Base-by-base conservation (phyloP, 2,329 filamentous ascomycete species). In the Cladophialophora carrionii region DNA sequence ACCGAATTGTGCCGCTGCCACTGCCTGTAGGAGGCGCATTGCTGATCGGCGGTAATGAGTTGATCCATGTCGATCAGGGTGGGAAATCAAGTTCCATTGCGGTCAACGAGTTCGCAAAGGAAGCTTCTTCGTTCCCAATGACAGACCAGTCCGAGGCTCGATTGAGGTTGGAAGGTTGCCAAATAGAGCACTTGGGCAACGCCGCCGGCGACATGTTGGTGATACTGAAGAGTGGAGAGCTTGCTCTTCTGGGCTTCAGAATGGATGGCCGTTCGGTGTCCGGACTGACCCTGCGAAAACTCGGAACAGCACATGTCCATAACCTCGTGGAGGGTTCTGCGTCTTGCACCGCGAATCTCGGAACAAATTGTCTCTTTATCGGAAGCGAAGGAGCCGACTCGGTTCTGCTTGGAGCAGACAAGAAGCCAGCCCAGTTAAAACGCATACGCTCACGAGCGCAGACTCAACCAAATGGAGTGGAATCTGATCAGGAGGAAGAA, bases 11-110 rank as follows among this genome's bases (percentile, higher is more conserved):
- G 53, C 88, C 95, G 7, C 80, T 99, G 2, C 91, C 93, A 4
- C 84, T 90, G 5, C 94, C 94, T 0, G 88, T 98, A 48, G 95
- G 95, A 26, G 95, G 95, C 51, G 91, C 92, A 43, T 81, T 99
- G 17, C 83, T 99, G 17, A 80, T 98, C 22, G 96, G 95, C 31
- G 84, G 85, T 55, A 98, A 99, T 74, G 92, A 97, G 74, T 78
- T 99, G 67, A 90, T 99, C 66, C 95, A 99, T 76, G 88, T 99
- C 70, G 94, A 98, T 74, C 95, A 99, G 81, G 92, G 92, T 10
- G 95, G 95, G 32, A 97, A 96, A 76, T 86, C 92, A 12, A 96
- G 92, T 73, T 94, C 92, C 1, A 90, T 98, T 64, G 94, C 90
- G 3, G 91, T 99, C 69, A 99, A 99, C 74, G 86, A 91, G 37